Base-by-base conservation (phyloP, 108 stramenopile species). In the Nannochloropsis granulata region DNA sequence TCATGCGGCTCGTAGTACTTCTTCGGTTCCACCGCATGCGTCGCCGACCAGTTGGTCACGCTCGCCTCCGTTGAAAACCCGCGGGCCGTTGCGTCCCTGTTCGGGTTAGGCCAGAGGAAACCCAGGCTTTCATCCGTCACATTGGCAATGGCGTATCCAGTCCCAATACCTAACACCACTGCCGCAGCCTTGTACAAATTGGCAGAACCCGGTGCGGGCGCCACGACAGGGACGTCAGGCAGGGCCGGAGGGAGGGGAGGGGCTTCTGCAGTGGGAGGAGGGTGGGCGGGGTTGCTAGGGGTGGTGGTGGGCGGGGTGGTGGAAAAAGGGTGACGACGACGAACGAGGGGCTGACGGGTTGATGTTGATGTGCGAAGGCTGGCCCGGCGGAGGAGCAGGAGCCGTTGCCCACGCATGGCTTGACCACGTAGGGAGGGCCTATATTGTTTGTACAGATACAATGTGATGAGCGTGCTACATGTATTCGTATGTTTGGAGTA, bases 1-100 rank as follows among this genome's bases (percentile, higher is more conserved):
- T 80, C 79, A 12, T 84, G 80, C 42, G 86, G 86, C 83, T 87
- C 79, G 21, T 83, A 79, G 46, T 87, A 87, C 10, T 43, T 45
- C 83, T 84, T 87, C 8, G 86, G 83, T 45, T 81, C 83, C 25
- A 87, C 86, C 14, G 45, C 42, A 42, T 87, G 86, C 12, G 86
- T 87, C 13, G 83, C 80, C n/a, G 83, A 84, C 86, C 86, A 87
- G 25, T 87, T 87, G 43, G 83, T 80, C 16, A 86, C 82, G n/a
- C 56, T 71, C 8, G 56, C 56, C 16, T 71, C 56, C 21, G 56
- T 71, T 10, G 56, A n/a, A n/a, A n/a, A 71, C n/a, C 56, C 56
- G n/a, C 56, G 56, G n/a, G 56, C 56, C 7, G 56, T 71, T n/a
- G 56, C 56, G 16, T 71, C 56, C n/a, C 56, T 71, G 5, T 71